Evolutionary conservation across 208 protist genomes (phyloP), one percentile per base, ranked within the genome.

Genomic region (Trypanosoma boissoni): DNA sequence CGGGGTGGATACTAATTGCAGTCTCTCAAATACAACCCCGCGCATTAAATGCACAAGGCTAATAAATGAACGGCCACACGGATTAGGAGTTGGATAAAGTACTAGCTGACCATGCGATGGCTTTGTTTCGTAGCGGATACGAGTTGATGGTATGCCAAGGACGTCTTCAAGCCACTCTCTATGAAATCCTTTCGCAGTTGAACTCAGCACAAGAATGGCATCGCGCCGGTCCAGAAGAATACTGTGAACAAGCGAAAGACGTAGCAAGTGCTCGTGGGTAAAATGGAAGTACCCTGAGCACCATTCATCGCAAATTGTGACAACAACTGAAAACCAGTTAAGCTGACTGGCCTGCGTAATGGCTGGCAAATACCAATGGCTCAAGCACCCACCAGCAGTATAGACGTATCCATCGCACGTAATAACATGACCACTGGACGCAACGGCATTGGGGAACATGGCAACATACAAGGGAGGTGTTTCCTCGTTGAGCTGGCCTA

Each of bases 241-340:
- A 28, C 42, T 50, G 54, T 68, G 29, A n/a, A 76, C 52, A 4
- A 68, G 36, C 9, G 58, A 55, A 21, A 76, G 24, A 41, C 70
- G 63, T 8, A 56, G 7, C 8, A 76, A 48, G 26, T 76, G 58
- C 44, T 76, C 70, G 58, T 76, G 63, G 12, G 65, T 76, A 39
- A 68, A 76, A 37, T 76, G 65, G 27, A 55, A 76, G 48, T 76
- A 76, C 18, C 49, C 64, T 21, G 20, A 45, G 14, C 64, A 71
- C 69, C 69, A 76, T 14, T 52, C 41, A 51, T 73, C 64, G 36
- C 69, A 71, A 3, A 76, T 14, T 9, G 53, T 21, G 10, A 76
- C 23, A 18, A 52, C 52, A 51, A 59, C 29, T 3, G 3, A 36
- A 32, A 27, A 16, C 45, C 45, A 46, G 20, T 51, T 43, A 16